phyloP scores from a whole-genome alignment of 2,329 filamentous ascomycete genomes.

The Leptographium wingfieldii region DNA sequence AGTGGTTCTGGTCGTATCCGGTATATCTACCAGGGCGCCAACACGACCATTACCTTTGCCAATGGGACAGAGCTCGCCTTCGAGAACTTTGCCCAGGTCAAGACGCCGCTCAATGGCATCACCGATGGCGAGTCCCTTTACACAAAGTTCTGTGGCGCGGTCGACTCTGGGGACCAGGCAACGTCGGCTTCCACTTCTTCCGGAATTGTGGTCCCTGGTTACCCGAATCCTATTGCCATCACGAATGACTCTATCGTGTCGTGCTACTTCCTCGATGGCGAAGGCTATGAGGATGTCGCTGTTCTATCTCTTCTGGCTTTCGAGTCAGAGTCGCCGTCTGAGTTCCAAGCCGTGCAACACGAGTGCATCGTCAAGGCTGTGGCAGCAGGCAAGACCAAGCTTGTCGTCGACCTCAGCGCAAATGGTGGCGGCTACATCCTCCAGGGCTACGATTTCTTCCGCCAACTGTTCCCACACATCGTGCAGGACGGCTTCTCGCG shows the following conservation, averaged over 20 bases:
- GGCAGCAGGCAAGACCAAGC: constrained; percentile 41
- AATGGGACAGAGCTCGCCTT: constrained; percentile 21
- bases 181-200: background rate
- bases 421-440: constrained; percentile 48
- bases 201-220: constrained; percentile 8
- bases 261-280: constrained; percentile 22
- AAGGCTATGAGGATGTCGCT: constrained; percentile 19
- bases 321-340: constrained; percentile 12
- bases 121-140: constrained; percentile 22
- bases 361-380: constrained; percentile 24
- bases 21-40: constrained; percentile 19
- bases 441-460: constrained; percentile 50
- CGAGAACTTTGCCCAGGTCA: constrained; percentile 20
- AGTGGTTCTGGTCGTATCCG: constrained; percentile 18
- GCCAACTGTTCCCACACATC: constrained; percentile 35
- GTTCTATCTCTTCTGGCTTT: constrained; percentile 20
- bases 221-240: constrained; percentile 18
- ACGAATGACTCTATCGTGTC: constrained; percentile 18
- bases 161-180: background rate
- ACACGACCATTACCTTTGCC: constrained; percentile 23
- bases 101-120: constrained; percentile 18
- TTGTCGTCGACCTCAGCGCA: constrained; percentile 44
- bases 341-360: constrained; percentile 22
- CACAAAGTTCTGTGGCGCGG: constrained; percentile 19
- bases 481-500: constrained; percentile 24